Conservation (phyloP, 2,329 filamentous ascomycete genomes). For the Knoxdaviesia proteae region DNA sequence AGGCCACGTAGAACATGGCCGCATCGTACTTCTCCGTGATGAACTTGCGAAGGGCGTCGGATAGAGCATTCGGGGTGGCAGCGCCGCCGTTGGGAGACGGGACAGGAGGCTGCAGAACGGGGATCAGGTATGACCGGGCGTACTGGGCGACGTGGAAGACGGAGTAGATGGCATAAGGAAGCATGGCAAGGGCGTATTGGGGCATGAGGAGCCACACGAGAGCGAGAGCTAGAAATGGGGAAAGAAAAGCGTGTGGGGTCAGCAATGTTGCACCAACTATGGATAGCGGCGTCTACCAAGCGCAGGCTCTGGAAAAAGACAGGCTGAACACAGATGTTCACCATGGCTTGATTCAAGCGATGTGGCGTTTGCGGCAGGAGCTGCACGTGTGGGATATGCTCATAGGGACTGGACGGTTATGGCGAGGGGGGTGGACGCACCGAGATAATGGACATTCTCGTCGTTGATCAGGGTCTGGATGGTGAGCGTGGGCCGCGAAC, state of each 20-base stretch:
- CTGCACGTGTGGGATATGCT: too few species aligned
- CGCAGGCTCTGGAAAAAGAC: too few species aligned
- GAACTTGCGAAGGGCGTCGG: slow-evolving; percentile 73
- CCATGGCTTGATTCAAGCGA: too few species aligned
- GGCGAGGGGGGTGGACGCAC: slow-evolving; percentile 31
- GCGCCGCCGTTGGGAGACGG: slow-evolving; percentile 15
- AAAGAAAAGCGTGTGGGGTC: background rate
- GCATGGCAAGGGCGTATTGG: slow-evolving; percentile 73
- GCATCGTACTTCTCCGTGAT: slow-evolving; percentile 96
- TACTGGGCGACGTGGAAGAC: slow-evolving; percentile 98
- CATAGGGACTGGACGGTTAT: too few species aligned
- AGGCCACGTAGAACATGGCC: slow-evolving; percentile 83
- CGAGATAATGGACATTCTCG: slow-evolving; percentile 94
- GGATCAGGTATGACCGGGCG: slow-evolving; percentile 79
- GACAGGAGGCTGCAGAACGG: slow-evolving; percentile 52
- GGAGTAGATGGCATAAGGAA: slow-evolving; percentile 92
- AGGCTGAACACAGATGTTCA: too few species aligned
- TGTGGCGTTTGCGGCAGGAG: too few species aligned
- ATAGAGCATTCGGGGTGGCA: slow-evolving; percentile 34
- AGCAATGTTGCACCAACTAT: background rate
- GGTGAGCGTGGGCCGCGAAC: slow-evolving; percentile 38
- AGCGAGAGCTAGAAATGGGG: slow-evolving; percentile 49
- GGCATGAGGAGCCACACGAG: slow-evolving; percentile 85
- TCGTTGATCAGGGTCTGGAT: slow-evolving; percentile 51
- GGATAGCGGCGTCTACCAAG: too few species aligned